Conservation (phyloP, 1,284 basidiomycete species). For the Leccinum subrobustum region DNA sequence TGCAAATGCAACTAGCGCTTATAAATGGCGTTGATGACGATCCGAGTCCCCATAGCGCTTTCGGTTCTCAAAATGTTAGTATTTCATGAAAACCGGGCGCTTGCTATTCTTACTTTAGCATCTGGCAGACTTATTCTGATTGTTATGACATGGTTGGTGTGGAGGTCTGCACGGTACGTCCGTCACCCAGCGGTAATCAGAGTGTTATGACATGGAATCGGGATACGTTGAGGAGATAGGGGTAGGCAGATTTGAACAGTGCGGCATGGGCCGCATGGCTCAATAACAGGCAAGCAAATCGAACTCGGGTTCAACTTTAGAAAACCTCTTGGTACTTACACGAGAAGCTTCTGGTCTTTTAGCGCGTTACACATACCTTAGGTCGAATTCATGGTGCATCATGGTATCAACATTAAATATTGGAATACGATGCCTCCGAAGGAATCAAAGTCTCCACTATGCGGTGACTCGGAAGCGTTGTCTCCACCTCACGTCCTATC, state of each 20-base stretch:
- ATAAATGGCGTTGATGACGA: conserved; percentile 10
- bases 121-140: conserved; percentile 38
- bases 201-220: conserved; percentile 17
- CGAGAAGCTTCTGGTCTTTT: neutral
- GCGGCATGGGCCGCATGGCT: neutral
- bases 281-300: neutral
- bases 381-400: conserved; percentile 4
- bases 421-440: neutral
- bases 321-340: conserved; percentile 1
- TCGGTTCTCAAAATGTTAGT: conserved; percentile 48
- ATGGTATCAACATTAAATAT: neutral
- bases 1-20: neutral
- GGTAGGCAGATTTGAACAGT: conserved; percentile 7
- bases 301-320: neutral
- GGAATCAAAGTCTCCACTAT: neutral
- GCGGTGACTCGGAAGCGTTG: neutral
- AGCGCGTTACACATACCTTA: neutral
- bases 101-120: conserved; percentile 6
- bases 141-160: conserved; percentile 46
- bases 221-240: conserved; percentile 1
- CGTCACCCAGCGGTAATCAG: conserved; percentile 33
- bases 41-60: conserved; percentile 32
- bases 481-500: neutral
- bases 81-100: neutral
- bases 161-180: conserved; percentile 43